phyloP scores from a whole-genome alignment of 75 land plant genomes.

The Pinus taeda region DNA sequence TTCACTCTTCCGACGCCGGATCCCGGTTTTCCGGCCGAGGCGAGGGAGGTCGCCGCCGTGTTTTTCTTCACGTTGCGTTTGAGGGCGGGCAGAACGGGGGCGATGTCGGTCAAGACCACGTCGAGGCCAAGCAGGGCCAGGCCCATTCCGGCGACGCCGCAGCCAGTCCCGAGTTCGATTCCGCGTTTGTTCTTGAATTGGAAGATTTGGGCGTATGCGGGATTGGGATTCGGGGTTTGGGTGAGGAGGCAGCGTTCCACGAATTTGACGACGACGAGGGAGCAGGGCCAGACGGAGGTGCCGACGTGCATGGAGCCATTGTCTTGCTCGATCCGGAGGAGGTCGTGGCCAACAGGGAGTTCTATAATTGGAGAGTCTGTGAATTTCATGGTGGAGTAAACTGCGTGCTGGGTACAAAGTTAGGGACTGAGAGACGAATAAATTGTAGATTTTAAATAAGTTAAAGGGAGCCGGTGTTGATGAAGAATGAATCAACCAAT shows the following conservation, averaged over 20 bases:
- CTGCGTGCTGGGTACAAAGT: too few relatives aligned
- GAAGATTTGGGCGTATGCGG: constrained; percentile 52
- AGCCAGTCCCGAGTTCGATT: constrained; percentile 87
- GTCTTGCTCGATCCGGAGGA: constrained; percentile 88
- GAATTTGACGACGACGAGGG: constrained; percentile 94
- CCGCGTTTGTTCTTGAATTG: constrained; percentile 56
- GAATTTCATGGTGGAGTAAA: constrained; percentile 58
- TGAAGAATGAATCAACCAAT: too few relatives aligned
- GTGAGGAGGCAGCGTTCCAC: constrained; percentile 48
- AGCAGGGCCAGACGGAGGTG: constrained; percentile 98
- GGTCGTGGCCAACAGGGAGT: constrained; percentile 40
- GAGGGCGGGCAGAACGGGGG: constrained; percentile 93
- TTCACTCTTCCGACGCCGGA: constrained; percentile 35
- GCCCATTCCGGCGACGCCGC: constrained; percentile 91
- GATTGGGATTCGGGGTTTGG: constrained; percentile 1
- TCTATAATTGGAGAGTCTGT: constrained; percentile 81
- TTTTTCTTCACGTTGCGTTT: constrained; percentile 88
- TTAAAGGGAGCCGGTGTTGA: too few relatives aligned
- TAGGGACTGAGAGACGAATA: too few relatives aligned
- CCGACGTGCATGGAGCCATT: constrained; percentile 93
- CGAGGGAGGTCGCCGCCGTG: constrained; percentile 31
- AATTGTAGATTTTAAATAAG: too few relatives aligned
- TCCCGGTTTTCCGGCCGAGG: constrained; percentile 31
- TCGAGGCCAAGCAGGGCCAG: constrained; percentile 81
- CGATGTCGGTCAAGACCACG: constrained; percentile 78